phyloP scores from a whole-genome alignment of 2,329 filamentous ascomycete species.

The Ceratocystis lukuohia region DNA sequence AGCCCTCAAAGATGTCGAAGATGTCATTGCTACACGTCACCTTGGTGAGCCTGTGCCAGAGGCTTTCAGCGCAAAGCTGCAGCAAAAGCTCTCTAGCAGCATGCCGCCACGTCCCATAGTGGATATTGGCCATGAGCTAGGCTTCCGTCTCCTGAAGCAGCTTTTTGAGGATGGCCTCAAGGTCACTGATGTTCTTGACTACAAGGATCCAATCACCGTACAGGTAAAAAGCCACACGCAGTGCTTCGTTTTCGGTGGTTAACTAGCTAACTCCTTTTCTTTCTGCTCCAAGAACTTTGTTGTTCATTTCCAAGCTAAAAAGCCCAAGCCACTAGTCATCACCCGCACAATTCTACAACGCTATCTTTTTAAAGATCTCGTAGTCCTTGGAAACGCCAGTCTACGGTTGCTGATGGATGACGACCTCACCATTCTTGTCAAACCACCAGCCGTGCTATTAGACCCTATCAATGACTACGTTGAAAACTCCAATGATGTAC shows the following conservation, averaged over 20 bases:
- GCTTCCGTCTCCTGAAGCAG: constrained; percentile 53
- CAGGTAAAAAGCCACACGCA: constrained; percentile 38
- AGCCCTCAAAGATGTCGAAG: background rate
- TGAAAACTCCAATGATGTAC: constrained; percentile 58
- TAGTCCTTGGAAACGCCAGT: constrained; percentile 52
- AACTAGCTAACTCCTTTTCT: background rate
- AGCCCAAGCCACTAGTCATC: constrained; percentile 71
- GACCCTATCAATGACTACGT: constrained; percentile 63
- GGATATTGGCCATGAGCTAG: constrained; percentile 57
- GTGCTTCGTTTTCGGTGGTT: constrained; percentile 2
- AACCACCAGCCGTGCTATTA: constrained; percentile 58
- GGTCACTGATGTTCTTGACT: constrained; percentile 52
- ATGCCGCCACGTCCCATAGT: constrained; percentile 88
- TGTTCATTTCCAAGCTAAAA: constrained; percentile 59
- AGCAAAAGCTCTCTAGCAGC: constrained; percentile 82
- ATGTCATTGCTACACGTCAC: background rate
- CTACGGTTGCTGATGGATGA: constrained; percentile 65
- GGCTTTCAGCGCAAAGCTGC: constrained; percentile 82
- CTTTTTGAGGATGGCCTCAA: constrained; percentile 62
- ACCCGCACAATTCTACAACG: constrained; percentile 67
- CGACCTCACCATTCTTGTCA: constrained; percentile 63
- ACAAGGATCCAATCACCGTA: constrained; percentile 53
- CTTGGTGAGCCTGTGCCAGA: constrained; percentile 54
- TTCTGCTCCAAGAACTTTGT: constrained; percentile 48
- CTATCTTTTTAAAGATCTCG: constrained; percentile 59